Evolutionary conservation across 2,329 filamentous ascomycete genomes (phyloP).

Genomic region (Moelleriella libera): DNA sequence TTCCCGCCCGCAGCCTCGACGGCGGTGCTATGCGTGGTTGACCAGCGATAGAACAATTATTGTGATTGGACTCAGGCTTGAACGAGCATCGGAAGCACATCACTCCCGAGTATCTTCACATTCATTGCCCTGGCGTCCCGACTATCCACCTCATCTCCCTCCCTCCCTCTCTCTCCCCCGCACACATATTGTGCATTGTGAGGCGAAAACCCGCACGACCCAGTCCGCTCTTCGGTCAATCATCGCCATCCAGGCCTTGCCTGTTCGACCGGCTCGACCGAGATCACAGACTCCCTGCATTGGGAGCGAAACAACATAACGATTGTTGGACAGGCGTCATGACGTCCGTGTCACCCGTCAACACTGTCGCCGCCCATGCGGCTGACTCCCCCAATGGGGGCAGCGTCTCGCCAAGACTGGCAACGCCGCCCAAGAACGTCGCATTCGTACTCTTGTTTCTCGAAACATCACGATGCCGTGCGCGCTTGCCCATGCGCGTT

Average conservation of each 20-base stretch:
- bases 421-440: slow-evolving; percentile 53
- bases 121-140: too few species aligned
- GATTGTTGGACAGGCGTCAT: slow-evolving; percentile 15
- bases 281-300: neutral
- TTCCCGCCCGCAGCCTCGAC: slow-evolving; percentile 18
- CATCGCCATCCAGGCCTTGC: slow-evolving; percentile 7
- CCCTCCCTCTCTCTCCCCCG: slow-evolving; percentile 4
- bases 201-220: slow-evolving; percentile 19
- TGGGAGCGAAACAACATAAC: too few species aligned
- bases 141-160: slow-evolving; percentile 3
- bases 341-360: slow-evolving; percentile 32
- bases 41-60: slow-evolving; percentile 4
- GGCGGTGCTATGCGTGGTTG: slow-evolving; percentile 13
- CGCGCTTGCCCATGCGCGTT: slow-evolving; percentile 70
- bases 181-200: neutral
- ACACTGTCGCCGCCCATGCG: slow-evolving; percentile 16
- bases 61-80: too few species aligned
- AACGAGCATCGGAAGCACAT: too few species aligned
- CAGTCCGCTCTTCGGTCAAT: slow-evolving; percentile 9
- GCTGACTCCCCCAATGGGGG: slow-evolving; percentile 24
- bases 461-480: slow-evolving; percentile 52
- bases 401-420: slow-evolving; percentile 31
- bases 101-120: too few species aligned
- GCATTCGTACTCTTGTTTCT: slow-evolving; percentile 64
- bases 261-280: slow-evolving; percentile 8